These are phyloP conservation scores for Funneliformis caledonium DNA, from an alignment of 371 early-diverging fungal genomes.

Conservation along the genomic window DNA sequence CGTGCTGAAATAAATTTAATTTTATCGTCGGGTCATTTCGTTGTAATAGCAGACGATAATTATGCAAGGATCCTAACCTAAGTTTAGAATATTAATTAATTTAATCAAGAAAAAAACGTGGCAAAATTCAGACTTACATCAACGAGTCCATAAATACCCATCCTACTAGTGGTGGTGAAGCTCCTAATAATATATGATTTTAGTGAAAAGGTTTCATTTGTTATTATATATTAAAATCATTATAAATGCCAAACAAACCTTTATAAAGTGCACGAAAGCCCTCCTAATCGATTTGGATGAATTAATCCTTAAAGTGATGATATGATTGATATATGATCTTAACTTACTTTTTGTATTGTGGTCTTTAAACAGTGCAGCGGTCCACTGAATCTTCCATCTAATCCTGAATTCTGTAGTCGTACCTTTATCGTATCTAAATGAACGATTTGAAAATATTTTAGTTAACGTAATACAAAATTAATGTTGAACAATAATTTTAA, in stretches of 20 bases:
- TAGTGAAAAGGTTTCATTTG: too few species aligned
- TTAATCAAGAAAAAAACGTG: too few species aligned
- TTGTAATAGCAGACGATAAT: constrained; percentile 70
- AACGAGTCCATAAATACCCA: constrained; percentile 93
- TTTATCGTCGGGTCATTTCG: constrained; percentile 63
- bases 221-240: too few species aligned
- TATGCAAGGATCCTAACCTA: too few species aligned
- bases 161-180: constrained; percentile 91
- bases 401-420: constrained; percentile 77
- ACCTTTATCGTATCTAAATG: constrained; percentile 53
- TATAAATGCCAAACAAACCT: too few species aligned
- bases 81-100: too few species aligned
- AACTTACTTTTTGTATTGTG: too few species aligned
- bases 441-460: constrained; percentile 61
- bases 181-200: constrained; percentile 62
- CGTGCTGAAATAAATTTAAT: constrained; percentile 70
- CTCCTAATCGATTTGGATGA: too few species aligned
- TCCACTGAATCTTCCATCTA: constrained; percentile 78
- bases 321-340: too few species aligned
- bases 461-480: too few species aligned
- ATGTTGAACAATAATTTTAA: constrained; percentile 32
- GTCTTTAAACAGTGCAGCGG: constrained; percentile 55
- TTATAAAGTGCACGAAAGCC: too few species aligned
- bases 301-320: too few species aligned
- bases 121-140: constrained; percentile 53